Evolutionary conservation across 2,329 filamentous ascomycete genomes (phyloP), one percentile per base, ranked within the genome.

Genomic region (Colletotrichum chrysophilum): DNA sequence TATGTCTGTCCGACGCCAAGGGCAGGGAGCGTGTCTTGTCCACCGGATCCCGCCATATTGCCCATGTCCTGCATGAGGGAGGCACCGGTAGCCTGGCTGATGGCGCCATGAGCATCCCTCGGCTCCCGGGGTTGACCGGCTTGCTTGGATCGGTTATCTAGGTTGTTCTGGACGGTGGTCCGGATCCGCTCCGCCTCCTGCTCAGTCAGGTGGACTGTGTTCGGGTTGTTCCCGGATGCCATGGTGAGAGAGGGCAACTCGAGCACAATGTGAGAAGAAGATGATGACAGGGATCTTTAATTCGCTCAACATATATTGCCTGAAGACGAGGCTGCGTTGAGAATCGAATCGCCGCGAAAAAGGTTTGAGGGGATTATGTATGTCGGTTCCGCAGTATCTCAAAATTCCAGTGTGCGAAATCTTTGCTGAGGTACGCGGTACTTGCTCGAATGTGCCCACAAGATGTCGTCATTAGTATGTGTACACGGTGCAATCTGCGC

Each of bases 61-160:
- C 80, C 80, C 28, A 85, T 80, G 26, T 85, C 83, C 34, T 80
- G 79, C 79, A 85, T 82, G 9, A 85, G 78, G 14, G 83, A 81
- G 1, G 79, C 64, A 30, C 72, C 72, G 10, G 72, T 75, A 8
- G 72, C 72, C 26, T 72, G 69, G 69, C 72, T 75, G 38, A 75
- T 58, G 10, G 72, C 52, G 43, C 60, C 62, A 48, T 75, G 72
- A 13, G 72, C 68, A 56, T 75, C 72, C 12, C 69, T 30, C 1
- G 75, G 28, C 28, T 79, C 74, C 32, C 82, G 79, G 1, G 72
- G 32, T 6, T 79, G 74, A 9, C 80, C 80, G 16, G 28, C 67
- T 14, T 79, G 76, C 8, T 78, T 71, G 32, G 70, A 66, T 52
- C 82, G 80, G 69, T 80, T 80, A 4, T 80, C 68, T 12, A 75